phyloP scores from a whole-genome alignment of 345 rosid genomes.

The Rubroshorea leprosula region DNA sequence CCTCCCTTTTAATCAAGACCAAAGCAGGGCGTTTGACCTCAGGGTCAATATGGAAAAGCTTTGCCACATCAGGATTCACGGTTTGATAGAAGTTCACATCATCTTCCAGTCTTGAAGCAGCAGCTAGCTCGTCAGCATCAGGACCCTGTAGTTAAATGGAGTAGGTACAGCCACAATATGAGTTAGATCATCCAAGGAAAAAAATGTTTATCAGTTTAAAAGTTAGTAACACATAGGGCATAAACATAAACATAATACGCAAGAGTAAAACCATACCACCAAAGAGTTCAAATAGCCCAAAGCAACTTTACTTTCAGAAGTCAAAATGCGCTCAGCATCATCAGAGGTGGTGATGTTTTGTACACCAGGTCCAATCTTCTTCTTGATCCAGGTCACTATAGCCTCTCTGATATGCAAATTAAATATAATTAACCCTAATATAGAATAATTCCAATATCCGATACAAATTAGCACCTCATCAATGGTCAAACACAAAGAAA shows the following conservation, averaged over 20 bases:
- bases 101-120: conserved; percentile 88
- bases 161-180: not conserved
- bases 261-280: conserved; percentile 47
- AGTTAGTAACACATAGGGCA: not conserved
- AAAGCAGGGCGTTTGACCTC: conserved; percentile 74
- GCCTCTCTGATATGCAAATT: conserved; percentile 53
- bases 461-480: too few species aligned
- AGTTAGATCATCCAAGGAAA: not conserved
- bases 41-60: conserved; percentile 82
- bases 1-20: conserved; percentile 77
- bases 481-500: not conserved
- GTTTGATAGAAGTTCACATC: conserved; percentile 92
- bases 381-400: conserved; percentile 90
- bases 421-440: not conserved
- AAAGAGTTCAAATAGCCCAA: conserved; percentile 84
- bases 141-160: conserved; percentile 44
- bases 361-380: conserved; percentile 89
- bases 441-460: too few species aligned
- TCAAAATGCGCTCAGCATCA: conserved; percentile 76
- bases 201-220: not conserved
- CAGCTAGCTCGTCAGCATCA: conserved; percentile 74
- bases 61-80: conserved; percentile 77
- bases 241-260: not conserved
- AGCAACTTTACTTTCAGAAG: conserved; percentile 70
- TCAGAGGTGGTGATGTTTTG: conserved; percentile 68